phyloP scores from a whole-genome alignment of 306 rosid genomes.

The Leucaena leucocephala region DNA sequence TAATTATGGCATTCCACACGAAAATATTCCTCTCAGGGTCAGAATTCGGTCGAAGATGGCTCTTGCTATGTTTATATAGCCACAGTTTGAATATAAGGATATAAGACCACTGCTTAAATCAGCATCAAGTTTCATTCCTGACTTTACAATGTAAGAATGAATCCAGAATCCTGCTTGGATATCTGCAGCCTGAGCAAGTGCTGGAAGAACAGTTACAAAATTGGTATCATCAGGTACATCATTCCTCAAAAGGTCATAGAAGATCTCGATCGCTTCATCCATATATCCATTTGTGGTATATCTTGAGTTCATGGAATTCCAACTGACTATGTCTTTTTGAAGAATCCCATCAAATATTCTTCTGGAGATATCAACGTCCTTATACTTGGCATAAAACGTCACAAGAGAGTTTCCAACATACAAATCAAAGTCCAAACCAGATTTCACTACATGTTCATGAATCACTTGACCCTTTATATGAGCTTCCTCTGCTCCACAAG shows the following conservation, averaged over 20 bases:
- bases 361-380: constrained; percentile 51
- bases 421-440: constrained; percentile 69
- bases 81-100: constrained; percentile 72
- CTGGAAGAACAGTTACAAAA: constrained; percentile 62
- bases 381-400: constrained; percentile 62
- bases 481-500: constrained; percentile 62
- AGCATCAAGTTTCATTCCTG: constrained; percentile 57
- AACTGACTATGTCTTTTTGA: constrained; percentile 58
- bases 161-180: constrained; percentile 69
- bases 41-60: constrained; percentile 49
- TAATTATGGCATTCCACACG: constrained; percentile 73
- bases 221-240: constrained; percentile 60
- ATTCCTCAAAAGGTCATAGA: constrained; percentile 51
- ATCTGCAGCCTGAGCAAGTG: constrained; percentile 61
- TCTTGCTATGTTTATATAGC: constrained; percentile 58
- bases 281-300: constrained; percentile 51
- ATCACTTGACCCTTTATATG: constrained; percentile 51
- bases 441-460: constrained; percentile 67
- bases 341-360: constrained; percentile 61
- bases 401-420: constrained; percentile 64
- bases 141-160: constrained; percentile 66
- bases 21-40: constrained; percentile 51
- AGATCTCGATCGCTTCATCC: constrained; percentile 58
- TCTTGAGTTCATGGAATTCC: constrained; percentile 84
- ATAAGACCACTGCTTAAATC: constrained; percentile 66